phyloP scores from a whole-genome alignment of 2,329 filamentous ascomycete genomes.

The Xylariaceae sp. region DNA sequence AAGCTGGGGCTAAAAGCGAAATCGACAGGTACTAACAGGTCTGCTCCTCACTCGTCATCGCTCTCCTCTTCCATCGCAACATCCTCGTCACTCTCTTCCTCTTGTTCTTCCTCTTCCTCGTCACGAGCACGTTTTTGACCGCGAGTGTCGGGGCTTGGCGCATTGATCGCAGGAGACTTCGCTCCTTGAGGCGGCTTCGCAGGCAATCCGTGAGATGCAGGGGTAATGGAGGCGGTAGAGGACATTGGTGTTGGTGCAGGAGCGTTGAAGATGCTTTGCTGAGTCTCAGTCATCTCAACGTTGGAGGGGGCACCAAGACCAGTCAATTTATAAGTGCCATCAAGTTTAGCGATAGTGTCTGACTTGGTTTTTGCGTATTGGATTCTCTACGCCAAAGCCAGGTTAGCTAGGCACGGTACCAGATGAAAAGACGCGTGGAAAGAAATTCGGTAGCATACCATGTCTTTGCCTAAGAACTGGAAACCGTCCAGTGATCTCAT shows the following conservation, averaged over 20 bases:
- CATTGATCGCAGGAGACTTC: conserved; percentile 58
- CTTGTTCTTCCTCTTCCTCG: conserved; percentile 67
- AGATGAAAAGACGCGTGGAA: not conserved
- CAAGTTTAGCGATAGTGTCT: conserved; percentile 85
- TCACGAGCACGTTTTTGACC: conserved; percentile 76
- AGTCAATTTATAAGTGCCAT: conserved; percentile 84
- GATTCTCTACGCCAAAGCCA: conserved; percentile 69
- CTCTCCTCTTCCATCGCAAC: conserved; percentile 48
- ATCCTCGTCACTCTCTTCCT: conserved; percentile 69
- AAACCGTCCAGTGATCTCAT: conserved; percentile 88
- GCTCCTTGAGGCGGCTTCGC: conserved; percentile 55
- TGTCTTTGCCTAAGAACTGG: conserved; percentile 80
- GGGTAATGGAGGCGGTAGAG: conserved; percentile 47
- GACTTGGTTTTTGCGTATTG: conserved; percentile 90
- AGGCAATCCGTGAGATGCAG: conserved; percentile 47
- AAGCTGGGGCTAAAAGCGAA: not conserved
- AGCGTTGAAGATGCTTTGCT: conserved; percentile 81
- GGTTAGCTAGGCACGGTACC: conserved; percentile 17
- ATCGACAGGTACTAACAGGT: conserved; percentile 15
- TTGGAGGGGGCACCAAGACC: conserved; percentile 57
- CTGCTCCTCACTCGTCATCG: conserved; percentile 26
- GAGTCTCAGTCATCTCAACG: conserved; percentile 72
- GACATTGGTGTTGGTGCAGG: conserved; percentile 62
- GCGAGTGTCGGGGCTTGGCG: conserved; percentile 59
- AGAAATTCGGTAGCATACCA: conserved; percentile 63